These are phyloP conservation scores for Ochetophila trinervis DNA, from an alignment of 306 rosid species.

Conservation along the genomic window DNA sequence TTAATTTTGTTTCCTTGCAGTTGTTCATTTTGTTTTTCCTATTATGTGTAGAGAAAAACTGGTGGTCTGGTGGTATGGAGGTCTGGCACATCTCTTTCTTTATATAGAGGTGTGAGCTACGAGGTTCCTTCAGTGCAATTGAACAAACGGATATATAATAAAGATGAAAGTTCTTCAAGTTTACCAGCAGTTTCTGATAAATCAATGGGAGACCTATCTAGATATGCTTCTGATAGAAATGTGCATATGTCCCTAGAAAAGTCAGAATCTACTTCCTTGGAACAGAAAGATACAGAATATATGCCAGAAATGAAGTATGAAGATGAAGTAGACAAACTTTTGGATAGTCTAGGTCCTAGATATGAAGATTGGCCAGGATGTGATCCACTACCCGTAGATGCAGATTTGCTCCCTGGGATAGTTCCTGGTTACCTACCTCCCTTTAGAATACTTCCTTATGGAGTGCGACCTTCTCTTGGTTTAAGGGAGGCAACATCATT, in stretches of 20 bases:
- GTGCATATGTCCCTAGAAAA: constrained; percentile 24
- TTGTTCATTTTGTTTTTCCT: constrained; percentile 17
- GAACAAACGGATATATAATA: constrained; percentile 50
- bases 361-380: constrained; percentile 88
- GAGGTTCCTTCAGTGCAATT: constrained; percentile 59
- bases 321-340: constrained; percentile 68
- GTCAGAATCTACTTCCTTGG: constrained; percentile 34
- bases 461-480: constrained; percentile 77
- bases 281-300: constrained; percentile 31
- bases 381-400: constrained; percentile 88
- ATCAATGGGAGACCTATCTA: constrained; percentile 30
- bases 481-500: constrained; percentile 71
- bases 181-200: constrained; percentile 33
- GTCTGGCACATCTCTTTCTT: constrained; percentile 89
- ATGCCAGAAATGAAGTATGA: constrained; percentile 60
- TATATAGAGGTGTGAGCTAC: constrained; percentile 94
- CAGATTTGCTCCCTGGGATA: constrained; percentile 74
- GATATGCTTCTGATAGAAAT: constrained; percentile 33
- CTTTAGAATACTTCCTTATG: constrained; percentile 92
- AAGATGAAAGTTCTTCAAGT: constrained; percentile 32
- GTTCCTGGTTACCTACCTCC: constrained; percentile 84
- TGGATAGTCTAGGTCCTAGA: constrained; percentile 83
- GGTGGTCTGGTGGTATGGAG: constrained; percentile 98
- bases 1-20: neutral
- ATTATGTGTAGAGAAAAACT: constrained; percentile 74